Percentiles rank a stretch among this genome's conserved stretches.
These are phyloP conservation scores for Lachancea kluyveri DNA, from an alignment of 805 yeast species.

Conservation along the genomic window DNA sequence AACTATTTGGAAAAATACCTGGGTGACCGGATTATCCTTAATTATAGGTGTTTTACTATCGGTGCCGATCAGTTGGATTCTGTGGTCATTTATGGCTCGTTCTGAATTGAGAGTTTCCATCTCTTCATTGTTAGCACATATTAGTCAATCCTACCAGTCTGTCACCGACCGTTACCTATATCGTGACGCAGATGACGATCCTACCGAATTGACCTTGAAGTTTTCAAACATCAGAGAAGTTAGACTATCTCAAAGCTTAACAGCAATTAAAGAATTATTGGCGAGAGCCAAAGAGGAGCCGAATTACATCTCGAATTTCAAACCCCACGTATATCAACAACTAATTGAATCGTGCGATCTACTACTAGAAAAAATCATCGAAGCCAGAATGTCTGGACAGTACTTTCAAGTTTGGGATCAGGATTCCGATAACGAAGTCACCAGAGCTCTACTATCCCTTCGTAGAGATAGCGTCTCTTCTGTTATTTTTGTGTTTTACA, in stretches of 20 bases:
- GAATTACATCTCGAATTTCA: slow-evolving; percentile 31
- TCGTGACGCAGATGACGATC: slow-evolving; percentile 41
- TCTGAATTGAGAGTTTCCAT: slow-evolving; percentile 36
- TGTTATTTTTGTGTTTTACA: slow-evolving; percentile 37
- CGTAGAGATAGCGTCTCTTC: slow-evolving; percentile 45
- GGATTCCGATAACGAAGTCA: slow-evolving; percentile 34
- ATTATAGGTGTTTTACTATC: slow-evolving; percentile 35
- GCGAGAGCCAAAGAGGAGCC: slow-evolving; percentile 34
- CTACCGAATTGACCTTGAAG: slow-evolving; percentile 39
- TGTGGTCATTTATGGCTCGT: slow-evolving; percentile 45
- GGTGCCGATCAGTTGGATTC: slow-evolving; percentile 36
- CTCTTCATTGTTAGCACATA: slow-evolving; percentile 35
- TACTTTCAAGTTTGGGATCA: slow-evolving; percentile 41
- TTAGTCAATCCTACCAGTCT: slow-evolving; percentile 41
- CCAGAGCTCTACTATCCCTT: slow-evolving; percentile 35
- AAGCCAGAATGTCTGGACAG: slow-evolving; percentile 43
- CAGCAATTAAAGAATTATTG: slow-evolving; percentile 35
- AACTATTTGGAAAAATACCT: slow-evolving; percentile 32
- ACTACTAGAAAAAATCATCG: slow-evolving; percentile 38
- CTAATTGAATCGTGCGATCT: slow-evolving; percentile 35
- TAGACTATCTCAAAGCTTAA: slow-evolving; percentile 39
- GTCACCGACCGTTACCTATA: slow-evolving; percentile 44
- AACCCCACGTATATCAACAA: slow-evolving; percentile 28
- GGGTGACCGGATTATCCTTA: slow-evolving; percentile 36
- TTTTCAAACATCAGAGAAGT: slow-evolving; percentile 43